These are phyloP conservation scores for Suhomyces chickasaworum DNA, from an alignment of 1,139 yeast species.

Conservation along the genomic window DNA sequence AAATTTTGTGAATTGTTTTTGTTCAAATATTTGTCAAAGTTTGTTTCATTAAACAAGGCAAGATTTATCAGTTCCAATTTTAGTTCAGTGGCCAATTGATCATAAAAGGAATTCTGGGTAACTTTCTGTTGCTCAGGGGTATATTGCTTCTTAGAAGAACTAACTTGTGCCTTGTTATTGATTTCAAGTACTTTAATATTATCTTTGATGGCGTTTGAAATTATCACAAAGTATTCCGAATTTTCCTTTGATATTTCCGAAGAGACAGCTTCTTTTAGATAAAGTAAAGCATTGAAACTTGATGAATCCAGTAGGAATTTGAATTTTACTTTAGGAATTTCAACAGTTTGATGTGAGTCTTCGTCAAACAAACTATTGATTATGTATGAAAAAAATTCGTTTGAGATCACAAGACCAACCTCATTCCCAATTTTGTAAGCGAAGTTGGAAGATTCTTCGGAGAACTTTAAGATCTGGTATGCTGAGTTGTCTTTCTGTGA, in stretches of 20 bases:
- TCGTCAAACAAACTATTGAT: background rate
- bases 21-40: background rate
- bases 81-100: background rate
- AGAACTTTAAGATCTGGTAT: background rate
- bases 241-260: background rate
- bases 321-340: background rate
- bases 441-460: constrained; percentile 2
- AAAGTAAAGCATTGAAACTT: background rate
- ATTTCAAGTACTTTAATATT: constrained; percentile 2
- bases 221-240: background rate
- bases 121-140: background rate
- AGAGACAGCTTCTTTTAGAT: background rate
- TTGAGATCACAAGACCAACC: background rate
- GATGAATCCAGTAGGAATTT: background rate
- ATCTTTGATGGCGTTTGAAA: background rate
- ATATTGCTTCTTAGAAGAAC: background rate
- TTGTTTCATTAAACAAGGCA: background rate
- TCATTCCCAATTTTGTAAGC: constrained; percentile 1
- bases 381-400: background rate
- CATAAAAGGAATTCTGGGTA: background rate
- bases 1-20: background rate
- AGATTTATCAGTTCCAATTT: background rate
- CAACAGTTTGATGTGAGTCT: background rate
- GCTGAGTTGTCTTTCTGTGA: background rate
- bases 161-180: background rate